Evolutionary conservation across 768 basidiomycete species (phyloP).

Genomic region (Kwoniella pini): DNA sequence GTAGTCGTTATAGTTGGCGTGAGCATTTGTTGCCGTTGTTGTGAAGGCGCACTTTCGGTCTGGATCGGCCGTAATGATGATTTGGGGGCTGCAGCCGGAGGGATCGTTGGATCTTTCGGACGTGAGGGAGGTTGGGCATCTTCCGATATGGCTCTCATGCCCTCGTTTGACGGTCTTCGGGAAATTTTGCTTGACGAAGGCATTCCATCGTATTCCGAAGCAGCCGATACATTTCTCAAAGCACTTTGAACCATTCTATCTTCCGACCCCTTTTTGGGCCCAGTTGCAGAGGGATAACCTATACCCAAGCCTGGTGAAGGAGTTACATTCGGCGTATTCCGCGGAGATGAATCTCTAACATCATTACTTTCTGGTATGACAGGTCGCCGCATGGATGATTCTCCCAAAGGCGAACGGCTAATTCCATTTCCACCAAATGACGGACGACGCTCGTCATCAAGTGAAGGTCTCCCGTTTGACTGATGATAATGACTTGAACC

Average conservation of each 20-base stretch:
- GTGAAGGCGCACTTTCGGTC: neutral
- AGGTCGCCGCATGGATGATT: constrained; percentile 18
- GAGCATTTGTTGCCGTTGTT: neutral
- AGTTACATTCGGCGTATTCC: neutral
- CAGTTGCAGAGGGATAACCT: constrained; percentile 5
- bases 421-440: constrained; percentile 8
- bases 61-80: too few species aligned
- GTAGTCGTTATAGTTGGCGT: constrained; percentile 23
- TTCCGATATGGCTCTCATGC: constrained; percentile 12
- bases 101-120: neutral
- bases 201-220: constrained; percentile 14
- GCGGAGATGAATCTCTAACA: constrained; percentile 15
- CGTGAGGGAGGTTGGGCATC: neutral
- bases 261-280: constrained; percentile 12
- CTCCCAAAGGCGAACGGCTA: constrained; percentile 30
- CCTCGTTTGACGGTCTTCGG: constrained; percentile 13
- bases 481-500: constrained; percentile 27
- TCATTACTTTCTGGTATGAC: neutral
- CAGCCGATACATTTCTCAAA: constrained; percentile 19
- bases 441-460: constrained; percentile 32
- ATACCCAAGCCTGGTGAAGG: neutral
- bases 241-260: constrained; percentile 13
- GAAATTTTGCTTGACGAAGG: neutral
- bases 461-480: constrained; percentile 22
- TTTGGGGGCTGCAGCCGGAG: constrained; percentile 3